phyloP scores from a whole-genome alignment of 768 basidiomycete genomes.

The Floccularia luteovirens region DNA sequence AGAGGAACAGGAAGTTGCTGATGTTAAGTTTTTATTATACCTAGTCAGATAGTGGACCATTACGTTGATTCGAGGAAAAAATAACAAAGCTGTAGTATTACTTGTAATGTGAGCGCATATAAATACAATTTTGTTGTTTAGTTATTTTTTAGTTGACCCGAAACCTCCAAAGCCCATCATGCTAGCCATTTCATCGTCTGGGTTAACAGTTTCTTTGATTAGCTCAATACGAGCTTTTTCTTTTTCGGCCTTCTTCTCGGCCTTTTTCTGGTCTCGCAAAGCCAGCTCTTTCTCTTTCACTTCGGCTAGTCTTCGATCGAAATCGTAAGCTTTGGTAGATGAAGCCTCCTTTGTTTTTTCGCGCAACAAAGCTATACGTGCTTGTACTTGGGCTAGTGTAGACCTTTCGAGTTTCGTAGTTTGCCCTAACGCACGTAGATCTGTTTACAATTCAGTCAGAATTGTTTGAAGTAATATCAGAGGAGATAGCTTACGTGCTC shows the following conservation, averaged over 20 bases:
- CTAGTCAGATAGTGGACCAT: slow-evolving; percentile 34
- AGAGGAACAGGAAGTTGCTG: slow-evolving; percentile 84
- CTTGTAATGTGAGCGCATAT: neutral
- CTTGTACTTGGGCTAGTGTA: slow-evolving; percentile 87
- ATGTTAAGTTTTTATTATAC: slow-evolving; percentile 68
- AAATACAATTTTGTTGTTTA: too few species aligned
- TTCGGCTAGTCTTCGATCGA: slow-evolving; percentile 81
- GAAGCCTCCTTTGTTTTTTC: slow-evolving; percentile 83
- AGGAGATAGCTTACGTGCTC: slow-evolving; percentile 89
- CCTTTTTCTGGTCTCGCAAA: slow-evolving; percentile 66
- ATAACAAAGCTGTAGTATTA: slow-evolving; percentile 14
- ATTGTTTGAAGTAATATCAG: too few species aligned
- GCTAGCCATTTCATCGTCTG: slow-evolving; percentile 61
- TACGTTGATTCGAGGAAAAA: slow-evolving; percentile 2
- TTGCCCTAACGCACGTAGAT: slow-evolving; percentile 91
- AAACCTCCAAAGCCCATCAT: slow-evolving; percentile 95
- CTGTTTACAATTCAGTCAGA: slow-evolving; percentile 33
- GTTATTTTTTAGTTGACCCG: slow-evolving; percentile 79
- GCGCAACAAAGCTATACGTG: slow-evolving; percentile 79
- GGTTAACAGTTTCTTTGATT: slow-evolving; percentile 38
- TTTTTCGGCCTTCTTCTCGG: slow-evolving; percentile 72
- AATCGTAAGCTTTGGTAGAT: slow-evolving; percentile 87
- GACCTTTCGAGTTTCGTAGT: slow-evolving; percentile 88
- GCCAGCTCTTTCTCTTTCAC: slow-evolving; percentile 68
- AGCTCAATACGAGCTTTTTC: slow-evolving; percentile 64